phyloP scores from a whole-genome alignment of 371 early-diverging fungal species.

The Apophysomyces variabilis region DNA sequence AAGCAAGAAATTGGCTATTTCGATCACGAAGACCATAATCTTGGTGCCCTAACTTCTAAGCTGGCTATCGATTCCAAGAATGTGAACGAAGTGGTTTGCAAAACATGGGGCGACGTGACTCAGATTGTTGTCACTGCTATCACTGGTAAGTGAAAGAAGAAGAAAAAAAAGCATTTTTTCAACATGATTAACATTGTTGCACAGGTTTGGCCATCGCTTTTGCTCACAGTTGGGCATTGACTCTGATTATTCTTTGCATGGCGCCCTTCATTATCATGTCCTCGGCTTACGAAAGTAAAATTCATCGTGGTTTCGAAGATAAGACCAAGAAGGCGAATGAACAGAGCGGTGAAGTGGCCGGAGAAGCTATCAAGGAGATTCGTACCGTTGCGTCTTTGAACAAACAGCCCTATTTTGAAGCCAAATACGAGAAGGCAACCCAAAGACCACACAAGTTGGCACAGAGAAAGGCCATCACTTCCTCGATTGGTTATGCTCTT shows the following conservation, averaged over 20 bases:
- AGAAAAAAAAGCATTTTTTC: not conserved
- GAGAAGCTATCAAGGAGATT: slow-evolving; percentile 80
- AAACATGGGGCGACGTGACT: slow-evolving; percentile 48
- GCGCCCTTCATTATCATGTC: slow-evolving; percentile 49
- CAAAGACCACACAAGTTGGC: slow-evolving; percentile 66
- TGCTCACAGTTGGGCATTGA: slow-evolving; percentile 49
- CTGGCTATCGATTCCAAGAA: slow-evolving; percentile 84
- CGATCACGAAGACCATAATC: slow-evolving; percentile 81
- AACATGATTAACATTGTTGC: not conserved
- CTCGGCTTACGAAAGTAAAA: slow-evolving; percentile 27
- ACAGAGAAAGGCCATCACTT: slow-evolving; percentile 51
- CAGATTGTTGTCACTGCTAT: slow-evolving; percentile 46
- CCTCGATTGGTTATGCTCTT: slow-evolving; percentile 64
- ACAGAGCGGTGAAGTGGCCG: slow-evolving; percentile 65
- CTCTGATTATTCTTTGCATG: slow-evolving; percentile 51
- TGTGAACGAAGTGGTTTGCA: slow-evolving; percentile 68
- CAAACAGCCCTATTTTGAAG: slow-evolving; percentile 69
- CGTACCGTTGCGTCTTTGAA: slow-evolving; percentile 80
- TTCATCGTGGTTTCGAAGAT: slow-evolving; percentile 48
- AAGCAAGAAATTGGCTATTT: slow-evolving; percentile 88
- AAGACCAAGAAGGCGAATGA: slow-evolving; percentile 65
- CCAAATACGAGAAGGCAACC: slow-evolving; percentile 56
- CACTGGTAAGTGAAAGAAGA: slow-evolving; percentile 18
- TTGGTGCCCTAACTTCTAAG: slow-evolving; percentile 83
- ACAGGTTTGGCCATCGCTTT: slow-evolving; percentile 45